Evolutionary conservation across 352 stramenopile genomes (phyloP).

Genomic region (Saprolegnia diclina): DNA sequence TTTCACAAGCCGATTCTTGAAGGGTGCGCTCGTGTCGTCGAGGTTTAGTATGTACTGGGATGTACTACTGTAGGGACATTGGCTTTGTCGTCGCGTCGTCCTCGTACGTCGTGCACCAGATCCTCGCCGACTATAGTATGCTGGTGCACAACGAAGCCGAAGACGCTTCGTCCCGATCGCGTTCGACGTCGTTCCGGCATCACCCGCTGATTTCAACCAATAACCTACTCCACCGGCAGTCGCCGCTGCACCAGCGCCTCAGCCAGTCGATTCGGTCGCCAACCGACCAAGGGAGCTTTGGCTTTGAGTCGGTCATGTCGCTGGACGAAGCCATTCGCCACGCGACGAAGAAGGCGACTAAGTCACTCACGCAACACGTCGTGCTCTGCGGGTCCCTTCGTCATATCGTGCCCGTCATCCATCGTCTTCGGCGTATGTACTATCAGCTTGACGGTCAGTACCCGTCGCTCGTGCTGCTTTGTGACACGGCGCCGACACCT

Average conservation of each 20-base stretch:
- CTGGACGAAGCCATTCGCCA: background rate
- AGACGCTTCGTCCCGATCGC: background rate
- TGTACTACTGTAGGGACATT: slow-evolving; percentile 44
- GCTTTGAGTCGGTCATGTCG: background rate
- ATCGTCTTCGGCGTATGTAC: slow-evolving; percentile 16
- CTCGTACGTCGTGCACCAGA: slow-evolving; percentile 46
- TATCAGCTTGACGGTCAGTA: background rate
- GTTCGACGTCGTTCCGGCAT: slow-evolving; percentile 1
- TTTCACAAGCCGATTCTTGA: slow-evolving; percentile 36
- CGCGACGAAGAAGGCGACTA: slow-evolving; percentile 9
- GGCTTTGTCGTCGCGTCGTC: slow-evolving; percentile 54
- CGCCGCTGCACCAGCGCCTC: background rate
- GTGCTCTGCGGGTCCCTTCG: slow-evolving; percentile 30
- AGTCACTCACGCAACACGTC: slow-evolving; percentile 27
- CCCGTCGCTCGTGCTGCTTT: slow-evolving; percentile 29
- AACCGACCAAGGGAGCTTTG: background rate
- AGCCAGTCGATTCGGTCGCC: background rate
- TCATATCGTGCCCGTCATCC: slow-evolving; percentile 10
- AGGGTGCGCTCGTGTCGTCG: slow-evolving; percentile 36
- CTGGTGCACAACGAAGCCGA: slow-evolving; percentile 10
- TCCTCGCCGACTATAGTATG: slow-evolving; percentile 29
- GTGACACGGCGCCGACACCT: slow-evolving; percentile 27
- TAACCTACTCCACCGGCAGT: slow-evolving; percentile 18
- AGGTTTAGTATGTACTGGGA: background rate
- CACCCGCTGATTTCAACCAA: slow-evolving; percentile 18